phyloP scores from a whole-genome alignment of 257 asterid species.

The Cinchona pubescens region DNA sequence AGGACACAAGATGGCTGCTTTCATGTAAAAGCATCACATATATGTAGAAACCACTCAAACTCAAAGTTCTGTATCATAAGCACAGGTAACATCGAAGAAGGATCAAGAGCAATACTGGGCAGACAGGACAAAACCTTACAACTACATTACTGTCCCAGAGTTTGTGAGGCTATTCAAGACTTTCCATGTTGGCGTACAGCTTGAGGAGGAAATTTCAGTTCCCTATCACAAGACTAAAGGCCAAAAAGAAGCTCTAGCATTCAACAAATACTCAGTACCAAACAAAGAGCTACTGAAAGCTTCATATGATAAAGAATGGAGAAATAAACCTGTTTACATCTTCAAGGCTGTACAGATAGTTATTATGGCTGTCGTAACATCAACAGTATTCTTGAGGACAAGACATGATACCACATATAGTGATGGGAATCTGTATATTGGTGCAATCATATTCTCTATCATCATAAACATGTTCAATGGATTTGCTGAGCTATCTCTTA shows the following conservation, averaged over 20 bases:
- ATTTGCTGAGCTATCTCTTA: slow-evolving; percentile 42
- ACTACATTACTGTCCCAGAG: slow-evolving; percentile 40
- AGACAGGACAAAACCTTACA: slow-evolving; percentile 39
- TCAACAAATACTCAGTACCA: slow-evolving; percentile 38
- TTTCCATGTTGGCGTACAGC: slow-evolving; percentile 54
- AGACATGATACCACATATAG: slow-evolving; percentile 28
- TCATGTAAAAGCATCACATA: no score
- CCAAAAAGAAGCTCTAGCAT: slow-evolving; percentile 46
- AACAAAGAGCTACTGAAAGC: slow-evolving; percentile 46
- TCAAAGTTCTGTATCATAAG: no score
- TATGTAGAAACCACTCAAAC: no score
- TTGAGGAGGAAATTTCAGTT: slow-evolving; percentile 52
- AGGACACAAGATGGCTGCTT: no score
- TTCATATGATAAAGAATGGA: slow-evolving; percentile 52
- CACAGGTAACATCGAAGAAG: slow-evolving; percentile 63
- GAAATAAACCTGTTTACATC: slow-evolving; percentile 51
- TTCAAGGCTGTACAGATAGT: slow-evolving; percentile 51
- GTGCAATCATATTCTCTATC: slow-evolving; percentile 51
- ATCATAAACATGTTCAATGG: slow-evolving; percentile 54
- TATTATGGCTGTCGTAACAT: slow-evolving; percentile 44
- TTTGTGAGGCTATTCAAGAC: slow-evolving; percentile 40
- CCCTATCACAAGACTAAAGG: slow-evolving; percentile 40
- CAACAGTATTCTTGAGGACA: slow-evolving; percentile 58
- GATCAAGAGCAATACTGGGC: slow-evolving; percentile 76
- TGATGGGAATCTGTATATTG: slow-evolving; percentile 42